Base-by-base conservation (phyloP, 2,329 filamentous ascomycete genomes). In the Stemphylium vesicarium region DNA sequence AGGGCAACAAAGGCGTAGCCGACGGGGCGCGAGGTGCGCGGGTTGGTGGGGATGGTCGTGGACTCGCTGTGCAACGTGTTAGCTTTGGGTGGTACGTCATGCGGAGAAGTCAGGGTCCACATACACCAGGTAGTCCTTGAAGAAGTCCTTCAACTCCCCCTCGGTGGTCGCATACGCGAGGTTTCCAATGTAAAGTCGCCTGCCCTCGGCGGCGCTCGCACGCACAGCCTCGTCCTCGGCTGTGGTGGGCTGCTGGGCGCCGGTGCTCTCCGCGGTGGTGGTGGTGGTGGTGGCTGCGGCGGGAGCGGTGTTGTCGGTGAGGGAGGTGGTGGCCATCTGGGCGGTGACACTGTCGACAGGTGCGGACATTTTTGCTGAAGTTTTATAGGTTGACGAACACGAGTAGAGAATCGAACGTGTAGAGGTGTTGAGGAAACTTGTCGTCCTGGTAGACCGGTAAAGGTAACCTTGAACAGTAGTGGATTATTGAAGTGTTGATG, bases 91-190 rank as follows among this genome's bases (percentile, higher is more conserved):
- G 5, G 33, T 56, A 53, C 53, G 56, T 58, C 48, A 63, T 60
- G 59, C 55, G 63, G 65, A 57, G 43, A 36, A 52, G 29, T 16
- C 31, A 38, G 64, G 50, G 59, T 52, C 53, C 61, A 91, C 94
- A 86, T 87, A 99, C 95, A 99, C 92, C 85, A 95, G 90, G 86
- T 96, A 98, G 81, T 89, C 91, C 86, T 95, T 94, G 90, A 99
- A 99, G 87, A 99, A 99, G 74, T 95, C 91, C 86, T 96, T 96
- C 87, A 99, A 92, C 89, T 97, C 92, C 89, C 91, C 95, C 91
- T 98, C 95, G 80, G 92, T 96, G 88, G 95, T 98, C 89, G 94
- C 93, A 81, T 99, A 99, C 76, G 95, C 95, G 88, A 99, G 91
- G 86, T 99, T 99, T 85, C 95, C 95, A 85, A 99, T 98, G 85